Conservation (phyloP, 345 rosid genomes). For the Euclidium syriacum region DNA sequence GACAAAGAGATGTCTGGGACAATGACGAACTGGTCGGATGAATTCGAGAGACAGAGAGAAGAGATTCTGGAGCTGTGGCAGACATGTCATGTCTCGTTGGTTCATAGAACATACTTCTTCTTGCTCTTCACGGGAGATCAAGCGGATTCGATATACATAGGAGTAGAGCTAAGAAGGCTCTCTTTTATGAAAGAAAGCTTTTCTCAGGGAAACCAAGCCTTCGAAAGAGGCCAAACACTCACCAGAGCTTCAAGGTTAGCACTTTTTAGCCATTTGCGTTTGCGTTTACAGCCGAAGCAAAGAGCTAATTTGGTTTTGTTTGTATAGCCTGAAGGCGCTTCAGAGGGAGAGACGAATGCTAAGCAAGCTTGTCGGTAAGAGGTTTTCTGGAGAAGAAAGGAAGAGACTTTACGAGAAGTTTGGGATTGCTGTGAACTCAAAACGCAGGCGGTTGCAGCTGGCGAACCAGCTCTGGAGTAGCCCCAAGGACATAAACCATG, state of each 20-base stretch:
- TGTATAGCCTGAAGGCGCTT: conserved; percentile 73
- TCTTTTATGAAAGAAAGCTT: conserved; percentile 77
- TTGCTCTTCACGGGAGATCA: conserved; percentile 90
- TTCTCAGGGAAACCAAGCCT: conserved; percentile 53
- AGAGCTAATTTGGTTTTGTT: neutral
- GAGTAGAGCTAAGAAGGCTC: conserved; percentile 86
- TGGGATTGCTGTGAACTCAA: conserved; percentile 66
- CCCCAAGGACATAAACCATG: conserved; percentile 48
- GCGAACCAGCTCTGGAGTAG: conserved; percentile 68
- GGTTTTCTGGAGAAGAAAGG: conserved; percentile 63
- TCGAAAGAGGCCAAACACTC: conserved; percentile 50
- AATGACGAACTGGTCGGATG: conserved; percentile 53
- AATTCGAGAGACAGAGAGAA: conserved; percentile 60
- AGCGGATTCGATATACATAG: conserved; percentile 86
- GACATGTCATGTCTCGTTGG: conserved; percentile 70
- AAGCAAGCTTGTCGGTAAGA: conserved; percentile 76
- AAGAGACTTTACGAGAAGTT: conserved; percentile 63
- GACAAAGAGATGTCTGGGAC: conserved; percentile 34
- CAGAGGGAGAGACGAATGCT: conserved; percentile 65
- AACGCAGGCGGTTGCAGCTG: conserved; percentile 71
- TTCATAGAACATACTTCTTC: conserved; percentile 92
- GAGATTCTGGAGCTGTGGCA: conserved; percentile 82
- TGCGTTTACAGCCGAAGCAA: neutral
- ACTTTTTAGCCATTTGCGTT: conserved; percentile 15
- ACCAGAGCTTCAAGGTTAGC: conserved; percentile 71